A percentile compares a stretch with the other conserved stretches of the same genome.
These are phyloP conservation scores for Exophiala spinifera DNA, from an alignment of 2,329 filamentous ascomycete species.

Conservation along the genomic window DNA sequence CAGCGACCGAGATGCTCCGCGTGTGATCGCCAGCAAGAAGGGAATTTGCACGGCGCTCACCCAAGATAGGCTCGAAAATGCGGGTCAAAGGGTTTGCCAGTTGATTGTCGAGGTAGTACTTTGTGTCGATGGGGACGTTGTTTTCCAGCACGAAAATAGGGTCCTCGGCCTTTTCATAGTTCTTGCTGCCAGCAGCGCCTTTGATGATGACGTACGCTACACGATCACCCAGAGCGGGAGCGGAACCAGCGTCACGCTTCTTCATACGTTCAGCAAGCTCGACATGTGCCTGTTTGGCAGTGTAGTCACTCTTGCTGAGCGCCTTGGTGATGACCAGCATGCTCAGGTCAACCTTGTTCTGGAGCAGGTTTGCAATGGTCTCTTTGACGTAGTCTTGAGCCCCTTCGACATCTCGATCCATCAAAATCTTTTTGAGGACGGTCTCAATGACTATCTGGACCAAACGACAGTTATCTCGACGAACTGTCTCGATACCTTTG, in stretches of 20 bases:
- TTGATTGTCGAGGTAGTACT: constrained; percentile 98
- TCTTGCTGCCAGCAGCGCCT: constrained; percentile 82
- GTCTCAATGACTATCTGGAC: constrained; percentile 98
- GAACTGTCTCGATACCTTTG: constrained; percentile 97
- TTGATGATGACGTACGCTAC: constrained; percentile 98
- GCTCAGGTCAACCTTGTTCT: constrained; percentile 98
- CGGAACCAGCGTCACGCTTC: constrained; percentile 92
- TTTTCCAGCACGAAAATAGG: constrained; percentile 96
- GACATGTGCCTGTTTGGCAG: constrained; percentile 90
- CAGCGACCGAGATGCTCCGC: constrained; percentile 87
- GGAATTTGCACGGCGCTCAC: constrained; percentile 83
- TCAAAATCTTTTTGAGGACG: constrained; percentile 89
- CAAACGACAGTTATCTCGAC: constrained; percentile 90
- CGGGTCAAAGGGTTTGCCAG: constrained; percentile 88
- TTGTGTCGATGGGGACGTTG: constrained; percentile 96
- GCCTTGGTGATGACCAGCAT: constrained; percentile 99
- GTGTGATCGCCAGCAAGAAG: constrained; percentile 92
- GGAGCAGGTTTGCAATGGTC: constrained; percentile 88
- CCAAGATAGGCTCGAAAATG: constrained; percentile 97
- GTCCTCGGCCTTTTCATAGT: constrained; percentile 96
- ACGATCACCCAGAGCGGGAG: constrained; percentile 87
- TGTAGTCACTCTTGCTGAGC: constrained; percentile 83
- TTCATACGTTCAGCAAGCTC: constrained; percentile 95
- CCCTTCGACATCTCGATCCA: constrained; percentile 83
- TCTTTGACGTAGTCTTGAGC: constrained; percentile 97